A percentile compares a stretch with the other conserved stretches of the same genome.
Evolutionary conservation across 2,329 filamentous ascomycete species (phyloP).

Genomic region (Mycosphaerella sp.): DNA sequence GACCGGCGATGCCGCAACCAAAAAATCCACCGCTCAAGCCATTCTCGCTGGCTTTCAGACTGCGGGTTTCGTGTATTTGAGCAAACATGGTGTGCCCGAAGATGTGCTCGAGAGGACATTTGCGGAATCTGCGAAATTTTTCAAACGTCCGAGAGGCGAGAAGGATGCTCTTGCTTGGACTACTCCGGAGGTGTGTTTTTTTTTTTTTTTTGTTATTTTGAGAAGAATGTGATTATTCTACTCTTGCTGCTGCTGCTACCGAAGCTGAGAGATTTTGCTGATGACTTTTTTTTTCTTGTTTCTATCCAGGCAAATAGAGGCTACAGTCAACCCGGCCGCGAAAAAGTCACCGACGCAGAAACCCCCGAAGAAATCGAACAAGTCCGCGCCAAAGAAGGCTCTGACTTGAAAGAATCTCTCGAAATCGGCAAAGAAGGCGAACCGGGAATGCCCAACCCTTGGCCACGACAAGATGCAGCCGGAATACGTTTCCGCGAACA

Average conservation of each 20-base stretch:
- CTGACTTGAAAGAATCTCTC: slow-evolving; percentile 52
- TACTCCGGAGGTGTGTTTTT: slow-evolving; percentile 34
- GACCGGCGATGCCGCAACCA: slow-evolving; percentile 25
- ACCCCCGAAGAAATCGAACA: slow-evolving; percentile 52
- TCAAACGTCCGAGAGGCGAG: slow-evolving; percentile 52
- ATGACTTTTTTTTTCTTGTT: no score
- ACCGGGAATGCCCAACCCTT: slow-evolving; percentile 63
- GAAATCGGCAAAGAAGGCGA: slow-evolving; percentile 58
- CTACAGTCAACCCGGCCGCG: slow-evolving; percentile 49
- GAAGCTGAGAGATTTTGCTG: no score
- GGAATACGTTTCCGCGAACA: slow-evolving; percentile 65
- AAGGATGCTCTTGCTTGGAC: slow-evolving; percentile 64
- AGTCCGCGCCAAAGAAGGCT: slow-evolving; percentile 45
- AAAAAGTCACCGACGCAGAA: slow-evolving; percentile 58
- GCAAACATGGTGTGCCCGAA: slow-evolving; percentile 64
- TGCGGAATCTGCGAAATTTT: slow-evolving; percentile 59
- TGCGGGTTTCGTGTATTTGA: slow-evolving; percentile 83
- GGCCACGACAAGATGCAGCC: slow-evolving; percentile 49
- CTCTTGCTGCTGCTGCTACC: no score
- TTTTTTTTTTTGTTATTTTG: no score
- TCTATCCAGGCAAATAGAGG: slow-evolving; percentile 39
- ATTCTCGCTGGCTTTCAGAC: slow-evolving; percentile 75
- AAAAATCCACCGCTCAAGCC: slow-evolving; percentile 51
- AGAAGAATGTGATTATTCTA: no score
- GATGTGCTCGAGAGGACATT: slow-evolving; percentile 31